Conservation (phyloP, 306 rosid genomes). For the Lathyrus oleraceus region DNA sequence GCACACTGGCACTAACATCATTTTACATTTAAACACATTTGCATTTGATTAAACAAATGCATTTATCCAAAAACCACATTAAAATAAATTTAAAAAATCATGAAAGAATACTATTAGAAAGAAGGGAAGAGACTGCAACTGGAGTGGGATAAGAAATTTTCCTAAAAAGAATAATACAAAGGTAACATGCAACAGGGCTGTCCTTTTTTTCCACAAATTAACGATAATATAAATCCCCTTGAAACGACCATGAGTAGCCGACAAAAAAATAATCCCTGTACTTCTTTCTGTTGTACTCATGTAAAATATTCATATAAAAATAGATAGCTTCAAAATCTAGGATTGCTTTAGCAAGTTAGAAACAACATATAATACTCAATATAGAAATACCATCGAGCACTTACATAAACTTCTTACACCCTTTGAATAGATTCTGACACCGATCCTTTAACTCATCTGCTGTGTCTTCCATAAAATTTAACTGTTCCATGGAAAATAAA, state of each 20-base stretch:
- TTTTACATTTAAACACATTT: slow-evolving; percentile 1
- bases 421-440: slow-evolving; percentile 66
- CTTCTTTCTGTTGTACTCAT: slow-evolving; percentile 1
- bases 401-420: slow-evolving; percentile 82
- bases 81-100: background rate
- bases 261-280: slow-evolving; percentile 16
- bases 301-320: slow-evolving; percentile 20
- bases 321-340: slow-evolving; percentile 6
- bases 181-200: slow-evolving; percentile 18
- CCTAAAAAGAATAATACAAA: slow-evolving; percentile 17
- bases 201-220: slow-evolving; percentile 18
- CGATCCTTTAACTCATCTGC: slow-evolving; percentile 78
- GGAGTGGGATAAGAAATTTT: slow-evolving; percentile 9
- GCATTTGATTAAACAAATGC: slow-evolving; percentile 14
- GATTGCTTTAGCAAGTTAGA: slow-evolving; percentile 12
- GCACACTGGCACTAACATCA: background rate
- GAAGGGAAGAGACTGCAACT: slow-evolving; percentile 17
- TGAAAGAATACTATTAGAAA: background rate
- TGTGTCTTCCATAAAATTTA: slow-evolving; percentile 66
- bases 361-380: slow-evolving; percentile 5
- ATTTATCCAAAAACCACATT: background rate
- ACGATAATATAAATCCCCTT: slow-evolving; percentile 23
- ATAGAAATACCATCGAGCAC: slow-evolving; percentile 35
- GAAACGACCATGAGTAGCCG: slow-evolving; percentile 26
- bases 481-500: slow-evolving; percentile 47